Evolutionary conservation across 2,329 filamentous ascomycete genomes (phyloP), one percentile per base, ranked within the genome.

Genomic region (Microsporum audouinii): DNA sequence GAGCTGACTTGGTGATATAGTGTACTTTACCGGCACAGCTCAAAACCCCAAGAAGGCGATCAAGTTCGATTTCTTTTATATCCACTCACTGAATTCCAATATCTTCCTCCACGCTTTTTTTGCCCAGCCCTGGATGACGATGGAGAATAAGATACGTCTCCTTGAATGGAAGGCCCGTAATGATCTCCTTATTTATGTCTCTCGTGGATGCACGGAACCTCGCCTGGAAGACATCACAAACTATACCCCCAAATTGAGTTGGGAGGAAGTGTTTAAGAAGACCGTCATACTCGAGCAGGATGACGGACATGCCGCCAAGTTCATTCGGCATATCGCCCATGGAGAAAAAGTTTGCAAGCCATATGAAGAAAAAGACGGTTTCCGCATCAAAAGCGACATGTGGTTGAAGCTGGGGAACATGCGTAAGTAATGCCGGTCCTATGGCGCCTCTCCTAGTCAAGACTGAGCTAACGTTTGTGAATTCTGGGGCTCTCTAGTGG

Each of bases 11-110:
- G 36, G 31, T 5, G 7, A 14, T 31, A 43, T 63, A 74, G 81
- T 78, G 0, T 84, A 82, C 68, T 83, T 79, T 67, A 80, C 82
- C n/a, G 76, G 73, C 0, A 82, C 86, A 0, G 83, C 89, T 0
- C 82, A 88, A 66, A 77, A 82, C 34, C 82, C 83, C 0, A 78
- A 79, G 0, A 88, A 91, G 70, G 72, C 79, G 27, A 78, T 86
- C 57, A 91, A 88, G 70, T 84, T 89, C 70, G 91, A 96, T 71
- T 96, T 96, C 72, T 94, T 86, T 77, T 79, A 78, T 69, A 91
- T 91, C 68, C 91, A 96, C 73, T 83, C 85, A 68, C 76, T 92
- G 66, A 96, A 88, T 69, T 78, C 79, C 8, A 86, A 86, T n/a
- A 84, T 95, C 65, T 94, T 92, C 76, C 80, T 89, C 65, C 77